Evolutionary conservation across 1,139 yeast genomes (phyloP), one percentile per base, ranked within the genome.

Genomic region (Pichia sp.): DNA sequence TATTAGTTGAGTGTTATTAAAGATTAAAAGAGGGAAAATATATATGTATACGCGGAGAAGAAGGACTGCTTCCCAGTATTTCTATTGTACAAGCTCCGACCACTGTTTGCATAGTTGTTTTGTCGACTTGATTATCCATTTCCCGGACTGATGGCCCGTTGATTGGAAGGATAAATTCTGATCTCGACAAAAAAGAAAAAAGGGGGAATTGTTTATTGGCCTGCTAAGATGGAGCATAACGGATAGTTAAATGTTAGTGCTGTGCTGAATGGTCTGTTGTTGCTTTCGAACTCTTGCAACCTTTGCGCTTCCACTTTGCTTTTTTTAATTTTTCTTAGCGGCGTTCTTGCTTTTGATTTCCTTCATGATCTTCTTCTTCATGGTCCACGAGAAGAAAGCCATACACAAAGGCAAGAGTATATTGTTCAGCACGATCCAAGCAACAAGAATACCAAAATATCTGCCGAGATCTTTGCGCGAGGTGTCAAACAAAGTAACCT

Each of bases 391-490:
- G 55, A 70, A 68, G 59, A 70, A 69, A 45, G 64, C 67, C 66
- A 78, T 65, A 38, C 72, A 70, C 50, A 77, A 71, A 4, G 84
- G 83, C 61, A 77, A 59, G 1, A 70, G 54, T 0, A 64, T 46
- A 58, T 74, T 78, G 49, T 76, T 72, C 1, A 72, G 51, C 5
- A 69, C 72, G 50, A 76, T 74, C 84, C 84, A 80, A 0, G 76
- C 78, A 15, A 72, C 53, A 54, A 80, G 67, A 6, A 80, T 64
- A 2, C 83, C 82, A 50, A 78, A 64, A 55, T 77, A 67, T 52
- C 80, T 67, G 1, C 82, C 82, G 62, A 80, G 59, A 23, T 72
- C 53, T 0, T 80, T 79, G 60, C 74, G 76, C 68, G 76, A 75
- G 0, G 79, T 69, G 63, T 79, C 62, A 54, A 76, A 75, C 46